Evolutionary conservation across 148 eudicot genomes (phyloP), one percentile per base, ranked within the genome.

Genomic region (Camellia japonica): DNA sequence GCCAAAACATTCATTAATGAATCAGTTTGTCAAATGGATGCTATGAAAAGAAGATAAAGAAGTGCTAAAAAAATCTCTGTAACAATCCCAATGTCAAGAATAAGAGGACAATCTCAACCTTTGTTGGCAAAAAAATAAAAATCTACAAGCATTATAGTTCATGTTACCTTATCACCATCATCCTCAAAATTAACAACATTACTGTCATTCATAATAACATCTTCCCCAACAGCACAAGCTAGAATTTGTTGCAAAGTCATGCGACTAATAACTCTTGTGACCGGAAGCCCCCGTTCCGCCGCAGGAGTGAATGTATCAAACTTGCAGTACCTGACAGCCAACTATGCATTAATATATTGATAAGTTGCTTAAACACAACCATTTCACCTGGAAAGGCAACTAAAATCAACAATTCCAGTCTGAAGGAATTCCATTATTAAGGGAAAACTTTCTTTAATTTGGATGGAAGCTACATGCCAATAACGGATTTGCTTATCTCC

Each of bases 301-400:
- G 99, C 98, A 81, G 99, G 99, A 78, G 97, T 94, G 88, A 96
- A 96, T 59, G 99, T 96, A 90, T 96, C 99, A 83, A 96, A 96
- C 85, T 96, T 96, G 91, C 85, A 63, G 81, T 96, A 96, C 99
- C 98, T 96, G 90, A 82, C 83, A 64, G 75, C 71, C 82, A 86
- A 82, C 64, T 73, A 56, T 62, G 14, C 19, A 69, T 63, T 68
- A 79, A 56, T 79, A 49, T 38, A 62, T 65, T 30, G 11, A 68
- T n/a, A n/a, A 19, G 16, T 12, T 70, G 60, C 80, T 76, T 73
- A 54, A n/a, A 63, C 23, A 58, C 60, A 54, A 60, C 23, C 3
- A 9, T 58, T 60, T 59, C 55, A 59, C 10, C 23, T 23, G 38
- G 9, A 68, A 49, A 18, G 20, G 73, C 20, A 42, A 23, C 20